These are phyloP conservation scores for Trichoderma pleuroti DNA, from an alignment of 2,329 filamentous ascomycete genomes.

Conservation along the genomic window DNA sequence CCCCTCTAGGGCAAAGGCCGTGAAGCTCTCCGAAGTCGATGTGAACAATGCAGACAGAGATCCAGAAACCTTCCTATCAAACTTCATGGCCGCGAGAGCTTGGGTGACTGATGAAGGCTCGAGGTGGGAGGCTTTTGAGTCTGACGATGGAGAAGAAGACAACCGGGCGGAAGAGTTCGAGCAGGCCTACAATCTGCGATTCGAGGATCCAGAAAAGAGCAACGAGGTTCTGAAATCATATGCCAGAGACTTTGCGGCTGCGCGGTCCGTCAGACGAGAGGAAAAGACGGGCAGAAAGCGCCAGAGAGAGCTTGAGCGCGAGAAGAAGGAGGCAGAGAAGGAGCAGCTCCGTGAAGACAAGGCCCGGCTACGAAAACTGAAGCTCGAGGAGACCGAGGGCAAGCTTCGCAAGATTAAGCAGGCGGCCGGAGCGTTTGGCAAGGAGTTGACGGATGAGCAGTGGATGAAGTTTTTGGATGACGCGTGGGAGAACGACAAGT, in stretches of 20 bases:
- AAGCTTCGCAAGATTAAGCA: constrained; percentile 87
- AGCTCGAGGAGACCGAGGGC: constrained; percentile 83
- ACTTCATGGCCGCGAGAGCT: constrained; percentile 87
- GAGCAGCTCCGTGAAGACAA: constrained; percentile 73
- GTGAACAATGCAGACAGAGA: constrained; percentile 78
- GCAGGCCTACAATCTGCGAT: constrained; percentile 90
- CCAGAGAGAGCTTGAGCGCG: constrained; percentile 72
- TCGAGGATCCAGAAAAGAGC: constrained; percentile 83
- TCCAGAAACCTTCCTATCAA: constrained; percentile 88
- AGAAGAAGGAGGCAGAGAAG: constrained; percentile 76
- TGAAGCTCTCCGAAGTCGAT: constrained; percentile 57
- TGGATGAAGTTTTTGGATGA: constrained; percentile 83
- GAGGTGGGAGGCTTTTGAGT: constrained; percentile 80
- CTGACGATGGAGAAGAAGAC: constrained; percentile 82
- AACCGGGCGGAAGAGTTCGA: constrained; percentile 84
- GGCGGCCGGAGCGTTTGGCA: constrained; percentile 74
- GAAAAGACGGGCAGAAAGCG: constrained; percentile 74
- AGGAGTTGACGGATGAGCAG: constrained; percentile 66
- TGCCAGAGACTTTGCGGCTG: constrained; percentile 77
- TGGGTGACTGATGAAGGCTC: constrained; percentile 71
- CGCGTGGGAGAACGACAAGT: constrained; percentile 82
- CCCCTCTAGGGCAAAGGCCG: constrained; percentile 48
- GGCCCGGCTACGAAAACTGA: constrained; percentile 77
- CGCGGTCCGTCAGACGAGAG: constrained; percentile 81
- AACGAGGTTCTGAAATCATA: constrained; percentile 88